These are phyloP conservation scores for Chalciporus piperatus DNA, from an alignment of 768 basidiomycete genomes.

Conservation along the genomic window DNA sequence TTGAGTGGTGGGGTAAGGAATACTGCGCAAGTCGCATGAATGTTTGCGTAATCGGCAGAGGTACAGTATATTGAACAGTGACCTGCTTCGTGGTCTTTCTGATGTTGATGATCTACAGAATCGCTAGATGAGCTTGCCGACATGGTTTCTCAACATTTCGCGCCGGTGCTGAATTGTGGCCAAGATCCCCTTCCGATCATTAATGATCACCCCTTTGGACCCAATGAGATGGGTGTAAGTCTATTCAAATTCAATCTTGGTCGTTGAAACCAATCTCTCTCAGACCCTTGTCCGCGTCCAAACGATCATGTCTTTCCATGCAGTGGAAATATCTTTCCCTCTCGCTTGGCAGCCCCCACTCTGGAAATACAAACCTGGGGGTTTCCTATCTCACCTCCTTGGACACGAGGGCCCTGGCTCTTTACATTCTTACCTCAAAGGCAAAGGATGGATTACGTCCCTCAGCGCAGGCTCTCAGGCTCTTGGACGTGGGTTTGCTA, in stretches of 20 bases:
- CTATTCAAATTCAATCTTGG: constrained; percentile 1
- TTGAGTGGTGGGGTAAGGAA: constrained; percentile 83
- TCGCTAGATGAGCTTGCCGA: constrained; percentile 69
- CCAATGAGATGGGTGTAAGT: constrained; percentile 68
- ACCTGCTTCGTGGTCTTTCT: background rate
- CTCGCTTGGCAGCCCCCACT: constrained; percentile 67
- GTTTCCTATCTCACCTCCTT: constrained; percentile 76
- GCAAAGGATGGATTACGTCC: constrained; percentile 80
- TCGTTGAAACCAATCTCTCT: constrained; percentile 16
- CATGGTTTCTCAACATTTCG: constrained; percentile 64
- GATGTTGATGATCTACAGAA: constrained; percentile 42
- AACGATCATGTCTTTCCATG: constrained; percentile 85
- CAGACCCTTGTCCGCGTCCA: constrained; percentile 82
- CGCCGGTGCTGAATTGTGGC: constrained; percentile 64
- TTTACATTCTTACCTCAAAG: constrained; percentile 84
- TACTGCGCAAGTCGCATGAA: constrained; percentile 85
- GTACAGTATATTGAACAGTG: constrained; percentile 45
- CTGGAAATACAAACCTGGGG: constrained; percentile 76
- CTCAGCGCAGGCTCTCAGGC: constrained; percentile 68
- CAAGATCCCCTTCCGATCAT: constrained; percentile 60
- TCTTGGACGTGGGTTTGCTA: constrained; percentile 80
- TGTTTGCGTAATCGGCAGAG: constrained; percentile 76
- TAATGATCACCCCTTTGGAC: constrained; percentile 72
- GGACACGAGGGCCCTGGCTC: constrained; percentile 96
- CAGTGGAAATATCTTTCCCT: constrained; percentile 79